Percentiles rank a stretch among this genome's conserved stretches.
phyloP scores from a whole-genome alignment of 1,284 basidiomycete species.

The Ganoderma leucocontextum region DNA sequence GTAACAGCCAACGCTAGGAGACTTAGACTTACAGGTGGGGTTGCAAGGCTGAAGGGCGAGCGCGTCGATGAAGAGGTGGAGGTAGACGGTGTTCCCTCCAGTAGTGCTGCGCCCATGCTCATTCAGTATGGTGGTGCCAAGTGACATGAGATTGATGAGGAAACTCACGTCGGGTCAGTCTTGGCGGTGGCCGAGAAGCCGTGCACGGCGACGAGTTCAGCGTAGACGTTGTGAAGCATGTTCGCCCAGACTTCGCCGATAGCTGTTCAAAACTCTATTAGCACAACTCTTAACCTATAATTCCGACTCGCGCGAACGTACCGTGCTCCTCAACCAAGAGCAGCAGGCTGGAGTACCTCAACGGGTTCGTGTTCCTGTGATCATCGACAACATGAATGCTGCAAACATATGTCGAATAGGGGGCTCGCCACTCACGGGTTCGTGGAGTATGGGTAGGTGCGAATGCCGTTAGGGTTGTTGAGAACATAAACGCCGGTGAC shows the following conservation, averaged over 20 bases:
- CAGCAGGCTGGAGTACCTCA: slow-evolving; percentile 44
- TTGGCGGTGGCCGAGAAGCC: slow-evolving; percentile 49
- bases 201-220: slow-evolving; percentile 50
- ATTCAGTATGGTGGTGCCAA: slow-evolving; percentile 29
- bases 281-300: slow-evolving; percentile 15
- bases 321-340: slow-evolving; percentile 49
- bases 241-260: slow-evolving; percentile 64
- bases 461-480: slow-evolving; percentile 45
- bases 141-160: slow-evolving; percentile 25
- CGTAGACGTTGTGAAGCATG: slow-evolving; percentile 60
- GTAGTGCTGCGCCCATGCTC: slow-evolving; percentile 31
- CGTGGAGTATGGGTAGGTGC: slow-evolving; percentile 52
- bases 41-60: slow-evolving; percentile 35
- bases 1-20: too few species aligned
- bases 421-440: slow-evolving; percentile 37
- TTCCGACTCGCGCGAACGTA: slow-evolving; percentile 23
- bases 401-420: neutral
- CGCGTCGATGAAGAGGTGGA: slow-evolving; percentile 58
- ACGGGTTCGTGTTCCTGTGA: slow-evolving; percentile 23
- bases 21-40: slow-evolving; percentile 7
- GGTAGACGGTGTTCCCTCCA: slow-evolving; percentile 55
- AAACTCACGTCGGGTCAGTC: slow-evolving; percentile 43
- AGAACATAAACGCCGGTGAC: slow-evolving; percentile 50
- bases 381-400: slow-evolving; percentile 14
- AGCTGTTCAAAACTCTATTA: slow-evolving; percentile 33